Base-by-base conservation (phyloP, 768 basidiomycete species). In the Tubosaeta sp. region DNA sequence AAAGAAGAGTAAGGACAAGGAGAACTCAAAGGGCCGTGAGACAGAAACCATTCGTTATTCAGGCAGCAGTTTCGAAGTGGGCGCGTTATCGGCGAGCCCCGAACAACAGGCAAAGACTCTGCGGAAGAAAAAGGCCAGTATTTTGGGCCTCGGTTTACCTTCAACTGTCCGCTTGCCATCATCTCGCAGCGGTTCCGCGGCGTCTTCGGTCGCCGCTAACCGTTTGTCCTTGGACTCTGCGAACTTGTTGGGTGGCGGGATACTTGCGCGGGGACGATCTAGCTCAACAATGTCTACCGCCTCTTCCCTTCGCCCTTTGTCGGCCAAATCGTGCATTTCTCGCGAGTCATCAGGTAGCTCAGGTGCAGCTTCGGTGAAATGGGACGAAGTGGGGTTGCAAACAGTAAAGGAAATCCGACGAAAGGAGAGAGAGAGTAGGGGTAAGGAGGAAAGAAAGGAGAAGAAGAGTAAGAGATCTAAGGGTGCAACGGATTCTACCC, bases 1-100 rank as follows among this genome's bases (percentile, higher is more conserved):
- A 49, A 71, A 71, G 48, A 71, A 69, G 57, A 69, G 74, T 30
- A 74, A 68, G 48, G 66, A 67, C 13, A 65, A 70, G 8, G 60
- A 66, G 29, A 72, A 65, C 54, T 58, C 58, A 38, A 63, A 60
- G 46, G 67, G n/a, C n/a, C n/a, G n/a, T n/a, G n/a, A n/a, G n/a
- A n/a, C n/a, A n/a, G n/a, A 71, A 54, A 70, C 69, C 21, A 58
- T 57, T 24, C 76, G 81, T 19, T 67, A 72, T 54, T 85, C 84
- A 2, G 74, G 78, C 2, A 81, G 81, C 63, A 82, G 80, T 59
- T 88, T 87, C 58, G 87, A 88, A 61, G 77, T 78, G 1, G 86
- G 86, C n/a, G 69, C 73, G 4, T 72, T 79, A 55, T 76, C 70
- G 46, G 67, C 71, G 9, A 71, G 68, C 34, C 69, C 70, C 19